phyloP scores from a whole-genome alignment of 176 grass and related monocot genomes.

The Chrysopogon serrulatus region DNA sequence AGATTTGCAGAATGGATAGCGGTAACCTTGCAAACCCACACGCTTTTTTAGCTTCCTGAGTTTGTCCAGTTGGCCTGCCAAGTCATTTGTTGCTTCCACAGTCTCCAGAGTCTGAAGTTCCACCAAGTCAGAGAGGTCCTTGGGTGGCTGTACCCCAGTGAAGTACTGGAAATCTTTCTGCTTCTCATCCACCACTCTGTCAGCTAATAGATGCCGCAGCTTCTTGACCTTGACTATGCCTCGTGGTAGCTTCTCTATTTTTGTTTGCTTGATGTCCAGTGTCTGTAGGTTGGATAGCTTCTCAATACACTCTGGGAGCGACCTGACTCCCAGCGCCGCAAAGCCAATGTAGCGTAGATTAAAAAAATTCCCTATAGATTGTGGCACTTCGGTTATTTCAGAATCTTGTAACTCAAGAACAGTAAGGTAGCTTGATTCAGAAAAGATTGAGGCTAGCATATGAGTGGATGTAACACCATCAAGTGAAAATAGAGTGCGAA shows the following conservation, averaged over 20 bases:
- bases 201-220: slow-evolving; percentile 20
- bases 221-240: slow-evolving; percentile 16
- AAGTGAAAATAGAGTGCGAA: slow-evolving; percentile 25
- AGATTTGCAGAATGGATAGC: slow-evolving; percentile 16
- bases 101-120: slow-evolving; percentile 21
- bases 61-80: slow-evolving; percentile 15
- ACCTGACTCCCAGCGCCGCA: slow-evolving; percentile 16
- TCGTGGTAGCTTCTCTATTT: slow-evolving; percentile 14
- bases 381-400: slow-evolving; percentile 3
- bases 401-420: slow-evolving; percentile 37
- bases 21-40: slow-evolving; percentile 16
- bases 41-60: slow-evolving; percentile 17
- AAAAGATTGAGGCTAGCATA: background rate
- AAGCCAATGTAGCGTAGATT: slow-evolving; percentile 41
- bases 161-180: background rate
- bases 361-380: slow-evolving; percentile 23
- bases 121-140: background rate
- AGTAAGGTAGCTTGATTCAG: slow-evolving; percentile 9
- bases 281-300: slow-evolving; percentile 30
- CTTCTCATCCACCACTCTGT: background rate
- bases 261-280: background rate
- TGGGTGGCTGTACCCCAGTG: background rate
- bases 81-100: background rate
- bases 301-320: slow-evolving; percentile 26
- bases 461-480: background rate